Evolutionary conservation across 164 flowering plant species (phyloP).

Genomic region (Umbilicus rupestris): DNA sequence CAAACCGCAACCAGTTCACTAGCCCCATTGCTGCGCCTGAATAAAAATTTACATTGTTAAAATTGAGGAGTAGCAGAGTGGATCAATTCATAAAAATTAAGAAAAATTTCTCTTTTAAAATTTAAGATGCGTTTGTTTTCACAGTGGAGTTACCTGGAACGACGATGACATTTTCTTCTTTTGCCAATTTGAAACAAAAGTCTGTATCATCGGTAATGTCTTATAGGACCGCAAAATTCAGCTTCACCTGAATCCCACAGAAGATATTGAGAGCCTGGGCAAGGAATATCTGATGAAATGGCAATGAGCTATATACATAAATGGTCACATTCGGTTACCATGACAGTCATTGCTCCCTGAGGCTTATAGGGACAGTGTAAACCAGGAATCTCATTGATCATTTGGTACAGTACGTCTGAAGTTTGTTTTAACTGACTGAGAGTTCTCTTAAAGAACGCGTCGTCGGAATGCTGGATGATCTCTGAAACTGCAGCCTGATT

Average conservation of each 20-base stretch:
- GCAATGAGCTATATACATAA: background rate
- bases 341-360: constrained; percentile 75
- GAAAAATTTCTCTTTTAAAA: background rate
- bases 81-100: too few relatives aligned
- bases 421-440: constrained; percentile 34
- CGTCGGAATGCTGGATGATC: constrained; percentile 48
- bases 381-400: constrained; percentile 43
- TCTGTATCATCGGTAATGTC: constrained; percentile 69
- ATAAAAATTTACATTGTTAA: background rate
- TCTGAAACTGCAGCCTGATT: constrained; percentile 66
- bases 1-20: constrained; percentile 1
- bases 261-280: background rate
- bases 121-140: background rate
- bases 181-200: constrained; percentile 69
- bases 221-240: constrained; percentile 37
- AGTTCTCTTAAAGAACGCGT: constrained; percentile 34
- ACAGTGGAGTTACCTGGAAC: constrained; percentile 29
- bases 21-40: background rate
- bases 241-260: constrained; percentile 37
- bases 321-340: constrained; percentile 33
- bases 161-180: constrained; percentile 64
- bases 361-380: constrained; percentile 46
- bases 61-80: too few relatives aligned
- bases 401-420: constrained; percentile 34
- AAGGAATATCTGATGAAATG: background rate